Evolutionary conservation across 495 filamentous ascomycete genomes (phyloP), one percentile per base, ranked within the genome.

Genomic region (Podospora fimiseda): DNA sequence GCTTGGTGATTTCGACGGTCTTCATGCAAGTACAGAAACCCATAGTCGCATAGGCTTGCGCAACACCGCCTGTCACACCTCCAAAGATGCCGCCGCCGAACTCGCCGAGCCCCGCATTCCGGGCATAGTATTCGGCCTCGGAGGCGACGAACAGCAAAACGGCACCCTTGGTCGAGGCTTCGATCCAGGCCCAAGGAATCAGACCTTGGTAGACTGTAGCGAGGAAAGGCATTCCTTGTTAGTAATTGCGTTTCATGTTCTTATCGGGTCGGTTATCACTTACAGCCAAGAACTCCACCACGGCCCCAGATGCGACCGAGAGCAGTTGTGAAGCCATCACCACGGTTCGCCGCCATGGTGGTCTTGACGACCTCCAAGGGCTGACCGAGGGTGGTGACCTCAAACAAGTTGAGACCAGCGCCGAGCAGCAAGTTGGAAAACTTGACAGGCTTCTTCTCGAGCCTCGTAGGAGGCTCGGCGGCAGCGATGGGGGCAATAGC

Each of bases 21-120:
- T 98, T 98, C 93, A 98, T 98, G 81, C 93, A 98, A 37, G 93
- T 98, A 74, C 93, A 98, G 83, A 98, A 98, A 52, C 93, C 93
- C 90, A 98, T 96, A 59, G 93, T 98, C 52, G 93, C 93, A 69
- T 98, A 98, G 30, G 93, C 93, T 75, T 98, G 93, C 43, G 90
- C 94, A 49, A 98, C 83, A 79, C 93, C 93, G 63, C 93, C 93
- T 24, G 81, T 79, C 78, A 98, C 92, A 71, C 93, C 93, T 61
- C 93, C 94, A 13, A 76, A 66, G 74, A 98, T 96, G 69, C 93
- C 93, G 60, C 82, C 81, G 51, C 83, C 75, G 74, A 98, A 97
- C 65, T 91, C 85, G 59, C 76, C 78, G 58, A 90, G 91, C 59
- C 94, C 94, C 60, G 85, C 80, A 56, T 72, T 70, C 62, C 84